Base-by-base conservation (phyloP, 2,329 filamentous ascomycete genomes). In the Waltergamsia citrina region DNA sequence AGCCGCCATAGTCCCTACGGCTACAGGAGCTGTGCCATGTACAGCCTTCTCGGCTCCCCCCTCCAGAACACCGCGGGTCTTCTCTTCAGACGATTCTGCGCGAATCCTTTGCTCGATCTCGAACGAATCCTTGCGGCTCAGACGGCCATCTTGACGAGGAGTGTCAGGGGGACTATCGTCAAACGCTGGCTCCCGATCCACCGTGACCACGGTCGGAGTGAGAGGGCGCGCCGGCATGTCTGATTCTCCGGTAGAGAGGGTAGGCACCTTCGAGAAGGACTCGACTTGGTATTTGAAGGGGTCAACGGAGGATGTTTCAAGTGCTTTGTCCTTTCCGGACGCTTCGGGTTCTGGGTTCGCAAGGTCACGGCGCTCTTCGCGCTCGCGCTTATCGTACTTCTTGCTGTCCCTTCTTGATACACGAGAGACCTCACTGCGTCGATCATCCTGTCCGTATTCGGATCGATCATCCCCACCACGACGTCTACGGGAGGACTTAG, bases 271-370 rank as follows among this genome's bases (percentile, higher is more conserved):
- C 38, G 64, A 63, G 45, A 69, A 63, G 39, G 70, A 60, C 27
- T 61, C 43, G 39, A 77, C 68, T 50, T 71, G 72, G 46, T 62
- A 78, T 48, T 74, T 63, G 49, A 78, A 78, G 14, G 73, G 71
- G 51, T 79, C 68, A 46, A 71, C 22, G 8, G 8, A 28, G 12
- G 26, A 17, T n/a, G n/a, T 4, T 15, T n/a, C 4, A 15, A 17
- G 26, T 10, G 15, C 26, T 4, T n/a, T 17, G 4, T 4, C 18
- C 11, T 28, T 15, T 10, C n/a, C 12, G 4, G 4, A 14, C 7
- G 6, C 12, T 43, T 45, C 46, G 38, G 46, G 39, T 37, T 39
- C 45, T 31, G 44, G 43, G n/a, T n/a, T n/a, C n/a, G n/a, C n/a
- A 25, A 43, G 39, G 29, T 48, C 41, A 35, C 50, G 47, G 30